Base-by-base conservation (phyloP, 306 rosid species). In the Hippophae tibetana region DNA sequence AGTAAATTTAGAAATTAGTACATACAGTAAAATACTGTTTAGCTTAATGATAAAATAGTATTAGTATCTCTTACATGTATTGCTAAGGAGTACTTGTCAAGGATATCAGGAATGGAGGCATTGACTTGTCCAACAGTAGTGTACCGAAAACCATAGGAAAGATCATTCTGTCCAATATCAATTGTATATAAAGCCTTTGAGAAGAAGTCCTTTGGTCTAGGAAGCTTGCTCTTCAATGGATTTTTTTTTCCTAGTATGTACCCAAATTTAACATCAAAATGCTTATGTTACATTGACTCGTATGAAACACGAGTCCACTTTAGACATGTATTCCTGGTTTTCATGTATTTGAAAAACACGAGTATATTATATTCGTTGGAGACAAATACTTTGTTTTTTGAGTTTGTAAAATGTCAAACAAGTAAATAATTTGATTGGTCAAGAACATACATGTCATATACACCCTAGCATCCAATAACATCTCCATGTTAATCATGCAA, bases 131-230 rank as follows among this genome's bases (percentile, higher is more conserved):
- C 71, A 54, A 47, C 65, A 11, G 84, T 75, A 42, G 78, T 53
- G 62, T 85, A 72, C 47, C 78, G 86, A 54, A 81, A 58, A 9
- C 96, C 96, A 60, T 38, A 70, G 68, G 27, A 53, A 58, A 87
- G 81, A 69, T 90, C 97, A 50, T 90, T 90, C 69, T 90, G 96
- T 72, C 96, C 98, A 10, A 90, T 81, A 73, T 90, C 98, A 50
- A 87, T 58, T 45, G 81, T 85, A 69, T 90, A 90, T 38, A 90
- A 65, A n/a, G 95, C 96, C 64, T 52, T 78, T 44, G 84, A 18
- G 23, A 18, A 75, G 56, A 85, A 90, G 38, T 83, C 96, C 57
- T 76, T 65, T 2, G 85, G 79, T 76, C 86, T 83, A 26, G 98
- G 86, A 50, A 87, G 81, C 60, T 54, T 65, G 67, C 67, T 78